Base-by-base conservation (phyloP, 176 grass and related monocot genomes). In the Neostapfia colusana region DNA sequence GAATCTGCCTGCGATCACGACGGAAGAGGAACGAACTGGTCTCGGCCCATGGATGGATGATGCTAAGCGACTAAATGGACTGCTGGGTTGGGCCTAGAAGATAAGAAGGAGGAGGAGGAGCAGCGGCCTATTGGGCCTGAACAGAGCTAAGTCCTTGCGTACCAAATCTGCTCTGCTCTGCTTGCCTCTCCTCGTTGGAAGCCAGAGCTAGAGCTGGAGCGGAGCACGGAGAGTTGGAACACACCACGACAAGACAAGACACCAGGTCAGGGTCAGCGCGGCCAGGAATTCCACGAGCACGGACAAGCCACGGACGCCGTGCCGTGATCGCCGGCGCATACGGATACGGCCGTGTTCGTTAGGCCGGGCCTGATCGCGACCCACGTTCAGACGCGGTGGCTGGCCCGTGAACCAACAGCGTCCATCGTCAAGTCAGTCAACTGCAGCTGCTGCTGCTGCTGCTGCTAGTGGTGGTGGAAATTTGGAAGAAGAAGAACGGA, bases 251-350 rank as follows among this genome's bases (percentile, higher is more conserved):
- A n/a, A n/a, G n/a, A n/a, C n/a, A n/a, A n/a, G n/a, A n/a, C n/a
- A n/a, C n/a, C 7, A 4, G 37, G 53, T 2, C 5, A 73, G n/a
- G 62, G 62, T 67, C 49, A 42, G 9, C 63, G 7, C 9, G 23
- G 2, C 0, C 50, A 7, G 65, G 65, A 79, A 79, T 79, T 79
- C 75, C 75, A 78, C 75, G 46, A 53, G 62, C 34, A 1, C 7
- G 16, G 13, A 41, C 75, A 24, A 41, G 14, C 0, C 15, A 1
- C 14, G 1, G 13, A 5, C 24, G 3, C 31, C 5, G 6, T 35
- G 35, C 60, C 60, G 60, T 3, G 31, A 31, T 31, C 60, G 44
- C 43, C 46, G 75, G 20, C 14, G 31, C 20, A 31, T 31, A 31
- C 31, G 31, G 31, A 36, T 41, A 43, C 46, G 59, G 43, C 44